Base-by-base conservation (phyloP, 1,139 yeast genomes). In the Starmera stellimalicola region DNA sequence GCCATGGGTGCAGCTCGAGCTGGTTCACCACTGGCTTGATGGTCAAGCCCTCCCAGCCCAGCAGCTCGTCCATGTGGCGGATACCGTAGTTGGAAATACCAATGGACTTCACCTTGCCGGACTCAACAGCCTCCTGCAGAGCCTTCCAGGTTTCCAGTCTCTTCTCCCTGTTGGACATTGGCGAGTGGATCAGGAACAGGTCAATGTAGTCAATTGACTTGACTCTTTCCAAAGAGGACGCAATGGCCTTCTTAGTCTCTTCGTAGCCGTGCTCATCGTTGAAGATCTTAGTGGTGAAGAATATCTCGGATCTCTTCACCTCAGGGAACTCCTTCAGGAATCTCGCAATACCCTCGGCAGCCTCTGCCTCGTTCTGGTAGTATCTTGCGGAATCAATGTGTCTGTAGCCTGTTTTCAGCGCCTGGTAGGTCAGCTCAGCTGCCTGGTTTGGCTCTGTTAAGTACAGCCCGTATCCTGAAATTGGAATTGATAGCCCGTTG, bases 391-490 rank as follows among this genome's bases (percentile, higher is more conserved):
- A 47, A 41, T 64, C 70, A 33, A 64, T 53, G 41, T 70, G 77
- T 41, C 83, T 68, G 51, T 76, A 74, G 7, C 84, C 85, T 10
- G 45, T 57, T 23, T 55, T 52, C 48, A 73, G 60, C 3, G 67
- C 68, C 27, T 53, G 51, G 36, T 53, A 53, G 3, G 60, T 64
- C 27, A 58, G 37, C 3, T 46, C 42, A 30, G 19, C 26, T 4
- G 48, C 33, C 12, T 28, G 37, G 4, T 33, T 33, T 19, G 33
- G 29, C 8, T 39, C 39, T 2, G 43, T 34, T 20, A 33, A 25
- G 30, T 38, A 42, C 6, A 44, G 34, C 11, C 48, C 48, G 29
- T 45, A 35, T 6, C 35, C 35, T n/a, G 26, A 10, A 8, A 26
- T 26, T 12, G 35, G 32, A 12, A 29, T 33, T 15, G 17, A 19